Conservation (phyloP, 1,284 basidiomycete species). For the Sanghuangporus sanghuang region DNA sequence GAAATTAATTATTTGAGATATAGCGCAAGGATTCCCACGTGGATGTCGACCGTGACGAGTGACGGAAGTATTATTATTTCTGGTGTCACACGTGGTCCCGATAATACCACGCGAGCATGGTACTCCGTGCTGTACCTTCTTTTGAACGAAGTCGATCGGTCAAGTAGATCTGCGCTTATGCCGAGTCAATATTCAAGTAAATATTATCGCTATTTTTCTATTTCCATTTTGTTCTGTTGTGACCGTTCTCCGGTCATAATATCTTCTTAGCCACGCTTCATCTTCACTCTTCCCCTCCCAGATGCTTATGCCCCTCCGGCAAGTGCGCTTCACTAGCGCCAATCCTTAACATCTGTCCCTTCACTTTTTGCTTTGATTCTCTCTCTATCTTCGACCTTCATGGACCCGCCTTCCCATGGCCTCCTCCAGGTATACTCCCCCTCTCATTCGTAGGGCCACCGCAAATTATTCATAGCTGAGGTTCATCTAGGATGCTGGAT, state of each 20-base stretch:
- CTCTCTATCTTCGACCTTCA: conserved; percentile 18
- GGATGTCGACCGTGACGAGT: neutral
- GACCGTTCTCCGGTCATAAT: neutral
- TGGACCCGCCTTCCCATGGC: conserved; percentile 25
- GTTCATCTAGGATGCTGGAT: conserved; percentile 43
- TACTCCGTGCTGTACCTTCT: neutral
- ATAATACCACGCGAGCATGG: neutral
- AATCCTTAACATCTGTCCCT: conserved; percentile 4
- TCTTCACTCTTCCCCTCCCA: conserved; percentile 4
- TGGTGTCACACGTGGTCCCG: neutral
- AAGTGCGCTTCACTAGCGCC: conserved; percentile 15
- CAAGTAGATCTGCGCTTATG: neutral
- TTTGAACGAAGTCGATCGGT: conserved; percentile 4
- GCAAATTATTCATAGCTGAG: neutral
- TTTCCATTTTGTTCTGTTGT: conserved; percentile 2
- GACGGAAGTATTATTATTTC: neutral
- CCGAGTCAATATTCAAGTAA: neutral
- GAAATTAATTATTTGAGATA: neutral
- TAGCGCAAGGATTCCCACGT: neutral
- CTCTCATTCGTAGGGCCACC: neutral
- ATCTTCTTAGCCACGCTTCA: conserved; percentile 9
- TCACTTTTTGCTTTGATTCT: conserved; percentile 6
- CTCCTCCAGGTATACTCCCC: conserved; percentile 27
- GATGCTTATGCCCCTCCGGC: conserved; percentile 13
- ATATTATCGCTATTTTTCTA: conserved; percentile 4